Conservation (phyloP, 345 rosid species). For the Eucalyptus sp. region DNA sequence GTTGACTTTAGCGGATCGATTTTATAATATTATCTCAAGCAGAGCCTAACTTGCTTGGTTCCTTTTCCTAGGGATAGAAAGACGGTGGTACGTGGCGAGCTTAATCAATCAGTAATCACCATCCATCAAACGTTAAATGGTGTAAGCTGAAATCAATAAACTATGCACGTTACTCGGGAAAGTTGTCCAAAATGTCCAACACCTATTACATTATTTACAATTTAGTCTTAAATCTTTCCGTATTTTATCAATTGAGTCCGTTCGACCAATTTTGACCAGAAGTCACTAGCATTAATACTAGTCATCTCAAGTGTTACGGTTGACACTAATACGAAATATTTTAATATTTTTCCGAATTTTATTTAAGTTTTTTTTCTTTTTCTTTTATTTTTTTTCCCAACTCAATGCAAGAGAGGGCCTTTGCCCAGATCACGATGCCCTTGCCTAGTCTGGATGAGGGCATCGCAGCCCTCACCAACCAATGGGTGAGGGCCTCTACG, state of each 20-base stretch:
- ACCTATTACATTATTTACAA: too few relatives aligned
- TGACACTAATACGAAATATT: too few relatives aligned
- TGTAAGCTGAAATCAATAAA: not conserved
- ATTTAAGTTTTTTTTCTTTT: too few relatives aligned
- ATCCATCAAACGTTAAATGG: not conserved
- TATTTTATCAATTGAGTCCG: fast-evolving
- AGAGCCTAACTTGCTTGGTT: not conserved
- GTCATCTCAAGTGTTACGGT: too few relatives aligned
- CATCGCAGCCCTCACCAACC: not conserved
- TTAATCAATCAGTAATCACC: not conserved
- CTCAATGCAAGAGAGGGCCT: not conserved
- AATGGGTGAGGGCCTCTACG: not conserved
- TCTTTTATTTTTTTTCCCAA: not conserved
- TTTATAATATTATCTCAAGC: not conserved
- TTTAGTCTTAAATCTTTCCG: too few relatives aligned
- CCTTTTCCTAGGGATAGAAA: not conserved
- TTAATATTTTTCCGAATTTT: too few relatives aligned
- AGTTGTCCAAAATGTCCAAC: too few relatives aligned
- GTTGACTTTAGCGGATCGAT: not conserved
- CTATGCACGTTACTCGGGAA: not conserved
- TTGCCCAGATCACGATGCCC: not conserved
- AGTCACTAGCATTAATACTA: fast-evolving
- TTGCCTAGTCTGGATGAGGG: not conserved
- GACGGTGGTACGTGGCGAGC: not conserved
- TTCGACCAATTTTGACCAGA: fast-evolving